phyloP scores from a whole-genome alignment of 768 basidiomycete species.

The Saitozyma sp. region DNA sequence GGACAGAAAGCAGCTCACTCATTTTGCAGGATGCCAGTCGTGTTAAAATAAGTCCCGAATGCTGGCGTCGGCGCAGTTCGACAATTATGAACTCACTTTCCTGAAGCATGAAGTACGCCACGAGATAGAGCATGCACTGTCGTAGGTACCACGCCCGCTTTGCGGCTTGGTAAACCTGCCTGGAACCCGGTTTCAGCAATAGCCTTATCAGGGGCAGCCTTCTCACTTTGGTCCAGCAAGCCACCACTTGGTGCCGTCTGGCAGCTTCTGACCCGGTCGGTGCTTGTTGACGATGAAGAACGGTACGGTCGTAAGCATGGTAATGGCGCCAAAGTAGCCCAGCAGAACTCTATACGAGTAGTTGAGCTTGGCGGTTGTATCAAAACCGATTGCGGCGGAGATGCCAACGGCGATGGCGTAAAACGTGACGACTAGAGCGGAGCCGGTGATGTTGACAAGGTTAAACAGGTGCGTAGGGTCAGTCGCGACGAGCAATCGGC shows the following conservation, averaged over 20 bases:
- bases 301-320: constrained; percentile 9
- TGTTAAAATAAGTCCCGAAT: constrained; percentile 16
- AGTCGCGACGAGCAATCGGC: not conserved
- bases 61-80: constrained; percentile 3
- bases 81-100: constrained; percentile 7
- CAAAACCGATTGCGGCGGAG: constrained; percentile 9
- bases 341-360: constrained; percentile 11
- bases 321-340: constrained; percentile 13
- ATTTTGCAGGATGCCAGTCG: constrained; percentile 14
- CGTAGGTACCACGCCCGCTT: constrained; percentile 14
- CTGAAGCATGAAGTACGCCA: constrained; percentile 13
- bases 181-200: not conserved
- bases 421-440: constrained; percentile 4
- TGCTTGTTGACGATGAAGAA: constrained; percentile 16
- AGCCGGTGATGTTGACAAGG: constrained; percentile 17
- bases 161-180: constrained; percentile 11
- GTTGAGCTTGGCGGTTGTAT: constrained; percentile 4
- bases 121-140: constrained; percentile 16
- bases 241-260: constrained; percentile 8
- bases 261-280: constrained; percentile 21
- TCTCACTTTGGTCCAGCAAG: constrained; percentile 15
- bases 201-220: not conserved
- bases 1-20: constrained; percentile 1
- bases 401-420: constrained; percentile 18
- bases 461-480: constrained; percentile 12